Evolutionary conservation across 2,329 filamentous ascomycete species (phyloP), one percentile per base, ranked within the genome.

Genomic region (Colletotrichum sp.): DNA sequence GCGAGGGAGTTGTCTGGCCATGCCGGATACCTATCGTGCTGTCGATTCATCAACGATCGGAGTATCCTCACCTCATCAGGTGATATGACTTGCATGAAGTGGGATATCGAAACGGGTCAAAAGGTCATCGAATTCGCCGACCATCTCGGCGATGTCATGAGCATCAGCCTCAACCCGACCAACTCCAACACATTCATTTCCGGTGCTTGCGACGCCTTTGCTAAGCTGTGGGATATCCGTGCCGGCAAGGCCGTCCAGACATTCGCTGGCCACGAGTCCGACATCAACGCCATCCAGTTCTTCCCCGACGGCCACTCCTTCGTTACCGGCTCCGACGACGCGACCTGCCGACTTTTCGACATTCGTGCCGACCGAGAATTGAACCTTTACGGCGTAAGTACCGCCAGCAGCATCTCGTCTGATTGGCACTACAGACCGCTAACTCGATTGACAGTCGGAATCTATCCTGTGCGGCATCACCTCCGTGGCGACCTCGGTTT

Each of bases 21-120:
- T 85, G 98, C 96, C 60, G 97, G 97, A 67, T 99, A 99, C 83
- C 92, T 99, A 60, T 98, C 96, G 26, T 99, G 97, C 94, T 99
- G 97, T 85, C 94, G 97, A 79, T 99, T 99, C 86, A 98, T 99
- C 89, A 99, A 98, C 85, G 97, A 99, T 88, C 94, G 97, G 83
- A 96, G 95, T 83, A 99, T 99, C 82, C 92, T 99, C 79, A 99
- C 97, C 76, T 99, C 97, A 1, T 99, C 97, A 4, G 97, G 97
- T 78, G 97, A 99, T 84, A 99, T 99, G 97, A 99, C 97, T 68
- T 99, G 97, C 86, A 98, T 99, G 94, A 95, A 99, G 83, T 99
- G 97, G 97, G 97, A 99, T 88, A 96, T 99, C 79, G 97, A 99
- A 87, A 98, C 96, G 1, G 97, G 97, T 73, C 95, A 96, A 79